Percentiles rank a stretch among this genome's conserved stretches.
Evolutionary conservation across 352 stramenopile species (phyloP).

Genomic region (Pythium plurisporium): DNA sequence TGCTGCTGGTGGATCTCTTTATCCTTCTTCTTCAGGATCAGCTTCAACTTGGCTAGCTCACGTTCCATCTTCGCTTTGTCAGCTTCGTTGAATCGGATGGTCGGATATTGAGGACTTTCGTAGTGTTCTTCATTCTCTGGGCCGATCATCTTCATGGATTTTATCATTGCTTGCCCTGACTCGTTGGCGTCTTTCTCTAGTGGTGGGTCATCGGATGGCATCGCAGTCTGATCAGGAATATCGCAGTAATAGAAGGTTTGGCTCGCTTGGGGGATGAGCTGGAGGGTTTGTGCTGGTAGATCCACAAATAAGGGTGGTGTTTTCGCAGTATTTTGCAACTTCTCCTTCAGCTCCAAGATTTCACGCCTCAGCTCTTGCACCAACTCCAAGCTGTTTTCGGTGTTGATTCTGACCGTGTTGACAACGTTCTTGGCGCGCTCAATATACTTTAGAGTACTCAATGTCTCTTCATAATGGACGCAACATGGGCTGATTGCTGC

Average conservation of each 20-base stretch:
- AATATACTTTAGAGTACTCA: constrained; percentile 83
- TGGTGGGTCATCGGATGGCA: not conserved
- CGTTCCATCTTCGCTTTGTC: constrained; percentile 37
- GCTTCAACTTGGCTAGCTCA: constrained; percentile 34
- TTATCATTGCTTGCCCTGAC: not conserved
- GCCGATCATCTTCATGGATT: not conserved
- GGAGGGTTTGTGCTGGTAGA: not conserved
- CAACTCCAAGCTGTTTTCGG: constrained; percentile 28
- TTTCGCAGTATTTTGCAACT: constrained; percentile 20
- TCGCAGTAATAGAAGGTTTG: constrained; percentile 6
- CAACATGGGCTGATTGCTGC: constrained; percentile 82
- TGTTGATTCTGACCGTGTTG: constrained; percentile 37
- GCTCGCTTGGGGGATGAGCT: not conserved
- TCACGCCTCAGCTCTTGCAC: constrained; percentile 33
- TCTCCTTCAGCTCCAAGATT: constrained; percentile 39
- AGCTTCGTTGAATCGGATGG: constrained; percentile 25
- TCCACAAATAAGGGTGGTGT: not conserved
- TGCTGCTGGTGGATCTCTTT: constrained; percentile 26
- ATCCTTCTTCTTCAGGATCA: constrained; percentile 33
- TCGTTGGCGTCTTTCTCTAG: not conserved
- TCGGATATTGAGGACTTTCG: constrained; percentile 16
- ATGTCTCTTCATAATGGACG: constrained; percentile 81
- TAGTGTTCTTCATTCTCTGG: not conserved
- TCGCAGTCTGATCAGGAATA: constrained; percentile 3
- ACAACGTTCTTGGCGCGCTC: constrained; percentile 59